Base-by-base conservation (phyloP, 176 grass and related monocot genomes). In the Pontederia crassipes region DNA sequence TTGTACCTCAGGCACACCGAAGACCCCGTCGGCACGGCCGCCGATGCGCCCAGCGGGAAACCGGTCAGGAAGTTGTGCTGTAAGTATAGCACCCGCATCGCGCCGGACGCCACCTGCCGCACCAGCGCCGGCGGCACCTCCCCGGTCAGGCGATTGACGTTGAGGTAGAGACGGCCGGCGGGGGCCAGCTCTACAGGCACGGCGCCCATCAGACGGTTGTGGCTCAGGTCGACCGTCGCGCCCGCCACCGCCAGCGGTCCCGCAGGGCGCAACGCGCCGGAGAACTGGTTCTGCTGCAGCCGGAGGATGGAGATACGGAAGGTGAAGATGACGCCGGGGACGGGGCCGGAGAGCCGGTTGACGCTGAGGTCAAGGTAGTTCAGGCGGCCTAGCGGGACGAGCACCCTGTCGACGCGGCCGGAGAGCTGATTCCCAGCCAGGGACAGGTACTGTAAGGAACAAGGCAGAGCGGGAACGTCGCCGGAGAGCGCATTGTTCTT, bases 221-320 rank as follows among this genome's bases (percentile, higher is more conserved):
- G 56, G 53, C 66, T 69, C 49, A 69, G 52, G 53, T 69, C 66
- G 10, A 69, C 66, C 35, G 66, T 69, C 13, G 66, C 35, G 0
- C 66, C 66, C 6, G 8, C 66, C 53, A 50, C 47, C 48, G 35
- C 16, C 15, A 48, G 66, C 35, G 29, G 51, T n/a, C 52, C 53
- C 10, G 53, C 29, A 0, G 52, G 66, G 16, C 32, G 66, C 29
- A 69, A 15, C 11, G 28, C 24, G n/a, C 66, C 66, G 14, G 66
- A 46, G 52, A 69, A 69, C 11, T 69, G 52, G 52, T 69, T 69
- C 35, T 53, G 53, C 66, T 69, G 53, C 52, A 69, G 53, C 66
- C 13, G 66, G 4, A 69, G 53, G n/a, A 53, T 35, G 28, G 53
- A 46, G 52, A 56, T 16, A 32, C 52, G 53, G 15, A 69, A 69